Conservation (phyloP, 768 basidiomycete species). For the Dentipellis fragilis region DNA sequence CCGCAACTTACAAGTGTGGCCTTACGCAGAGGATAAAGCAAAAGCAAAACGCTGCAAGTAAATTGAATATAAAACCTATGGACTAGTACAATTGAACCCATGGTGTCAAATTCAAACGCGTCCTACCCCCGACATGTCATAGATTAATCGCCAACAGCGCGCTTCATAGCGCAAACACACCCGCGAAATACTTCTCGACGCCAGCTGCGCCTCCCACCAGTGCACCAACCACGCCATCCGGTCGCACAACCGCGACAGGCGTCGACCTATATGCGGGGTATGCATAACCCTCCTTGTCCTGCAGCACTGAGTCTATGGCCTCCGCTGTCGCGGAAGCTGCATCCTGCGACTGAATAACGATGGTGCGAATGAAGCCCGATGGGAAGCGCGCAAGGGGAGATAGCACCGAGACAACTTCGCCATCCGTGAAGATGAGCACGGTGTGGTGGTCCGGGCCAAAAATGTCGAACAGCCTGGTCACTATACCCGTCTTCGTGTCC, state of each 20-base stretch:
- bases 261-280: slow-evolving; percentile 1
- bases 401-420: background rate
- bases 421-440: slow-evolving; percentile 9
- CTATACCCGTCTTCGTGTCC: background rate
- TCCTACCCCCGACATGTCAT: no score
- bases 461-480: slow-evolving; percentile 7
- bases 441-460: slow-evolving; percentile 9
- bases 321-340: background rate
- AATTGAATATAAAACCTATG: no score
- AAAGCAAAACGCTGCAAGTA: no score
- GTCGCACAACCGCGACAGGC: slow-evolving; percentile 1
- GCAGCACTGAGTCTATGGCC: background rate
- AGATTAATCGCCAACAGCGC: no score
- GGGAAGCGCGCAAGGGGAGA: background rate
- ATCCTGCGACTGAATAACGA: background rate
- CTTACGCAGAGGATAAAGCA: no score
- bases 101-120: no score
- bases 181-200: slow-evolving; percentile 2
- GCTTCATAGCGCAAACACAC: background rate
- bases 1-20: no score
- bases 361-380: background rate
- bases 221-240: slow-evolving; percentile 8
- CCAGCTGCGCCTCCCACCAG: slow-evolving; percentile 1
- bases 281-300: slow-evolving; percentile 8
- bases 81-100: no score